These are phyloP conservation scores for Bombardia bombarda DNA, from an alignment of 495 filamentous ascomycete genomes.

Conservation along the genomic window DNA sequence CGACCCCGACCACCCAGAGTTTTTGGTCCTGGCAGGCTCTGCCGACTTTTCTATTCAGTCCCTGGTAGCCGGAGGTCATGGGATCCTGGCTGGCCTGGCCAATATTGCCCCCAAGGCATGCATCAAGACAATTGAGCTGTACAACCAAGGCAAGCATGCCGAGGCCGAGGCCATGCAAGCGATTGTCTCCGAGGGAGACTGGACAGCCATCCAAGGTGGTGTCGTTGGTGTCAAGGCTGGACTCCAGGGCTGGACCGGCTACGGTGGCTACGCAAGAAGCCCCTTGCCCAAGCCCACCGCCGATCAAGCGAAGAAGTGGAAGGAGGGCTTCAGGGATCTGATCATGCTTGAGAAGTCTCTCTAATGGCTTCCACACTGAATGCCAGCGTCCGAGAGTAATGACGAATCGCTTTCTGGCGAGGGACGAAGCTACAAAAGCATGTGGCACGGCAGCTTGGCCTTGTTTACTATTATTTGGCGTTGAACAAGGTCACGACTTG, in stretches of 20 bases:
- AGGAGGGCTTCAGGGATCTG: slow-evolving; percentile 66
- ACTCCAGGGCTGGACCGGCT: slow-evolving; percentile 67
- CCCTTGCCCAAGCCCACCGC: slow-evolving; percentile 64
- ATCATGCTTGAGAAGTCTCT: slow-evolving; percentile 56
- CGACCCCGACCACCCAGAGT: slow-evolving; percentile 50
- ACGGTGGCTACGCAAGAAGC: slow-evolving; percentile 68
- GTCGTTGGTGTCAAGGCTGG: slow-evolving; percentile 81
- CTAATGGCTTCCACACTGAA: slow-evolving; percentile 5
- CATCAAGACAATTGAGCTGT: slow-evolving; percentile 65
- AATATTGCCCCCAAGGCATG: slow-evolving; percentile 79
- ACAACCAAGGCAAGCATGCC: slow-evolving; percentile 54
- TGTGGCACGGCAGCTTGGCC: no score
- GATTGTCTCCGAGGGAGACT: slow-evolving; percentile 74
- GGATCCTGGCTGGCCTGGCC: slow-evolving; percentile 75
- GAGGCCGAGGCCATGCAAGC: slow-evolving; percentile 74
- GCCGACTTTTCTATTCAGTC: slow-evolving; percentile 86
- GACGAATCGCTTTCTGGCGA: no score
- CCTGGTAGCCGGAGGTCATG: slow-evolving; percentile 73
- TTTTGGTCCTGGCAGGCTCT: slow-evolving; percentile 80
- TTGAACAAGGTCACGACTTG: no score
- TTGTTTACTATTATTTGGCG: no score
- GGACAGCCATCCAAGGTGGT: slow-evolving; percentile 78
- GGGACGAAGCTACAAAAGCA: no score
- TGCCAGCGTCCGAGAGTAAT: neutral
- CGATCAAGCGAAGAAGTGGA: slow-evolving; percentile 52